Evolutionary conservation across 2,329 filamentous ascomycete genomes (phyloP), one percentile per base, ranked within the genome.

Genomic region (Phialophora macrospora): DNA sequence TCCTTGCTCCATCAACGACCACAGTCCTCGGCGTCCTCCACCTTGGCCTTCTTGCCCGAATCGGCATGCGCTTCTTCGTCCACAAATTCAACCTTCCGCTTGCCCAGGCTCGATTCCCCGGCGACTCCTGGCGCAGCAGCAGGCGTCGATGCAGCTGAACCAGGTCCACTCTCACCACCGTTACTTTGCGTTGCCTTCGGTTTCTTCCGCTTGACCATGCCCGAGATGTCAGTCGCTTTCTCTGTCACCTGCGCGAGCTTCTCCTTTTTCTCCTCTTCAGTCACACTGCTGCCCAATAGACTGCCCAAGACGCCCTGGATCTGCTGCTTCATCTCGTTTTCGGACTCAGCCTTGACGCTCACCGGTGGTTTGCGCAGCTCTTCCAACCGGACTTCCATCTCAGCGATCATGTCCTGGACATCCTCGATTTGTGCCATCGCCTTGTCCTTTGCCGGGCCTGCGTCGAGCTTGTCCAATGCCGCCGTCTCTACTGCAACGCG

Each of bases 391-490:
- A 85, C 82, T 71, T 87, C 80, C 81, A 89, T 87, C 59, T 89
- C 87, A 24, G 80, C 79, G 3, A 88, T 76, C 74, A 89, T 87
- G 51, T 87, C 83, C 70, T 84, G 84, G 24, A 88, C 85, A 63
- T 89, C 86, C 4, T 80, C 78, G 67, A 88, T 83, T 60, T 77
- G 78, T 34, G 78, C 78, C 69, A 80, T 83, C 28, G 75, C 71
- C 38, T 82, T 77, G 54, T 77, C 77, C 77, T 76, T 66, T 20
- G 60, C 58, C 8, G 60, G 61, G 9, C 67, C 80, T 63, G 83
- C 76, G 32, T 79, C 77, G 8, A 76, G 69, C 1, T 49, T 65
- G 48, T 78, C 69, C 2, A 87, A 72, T 20, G 76, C 78, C 12
- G 77, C 75, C 66, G 85, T 78, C 72, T 88, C 86, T 62, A 83